phyloP scores from a whole-genome alignment of 2,329 filamentous ascomycete species.

The Botrytis cinerea region DNA sequence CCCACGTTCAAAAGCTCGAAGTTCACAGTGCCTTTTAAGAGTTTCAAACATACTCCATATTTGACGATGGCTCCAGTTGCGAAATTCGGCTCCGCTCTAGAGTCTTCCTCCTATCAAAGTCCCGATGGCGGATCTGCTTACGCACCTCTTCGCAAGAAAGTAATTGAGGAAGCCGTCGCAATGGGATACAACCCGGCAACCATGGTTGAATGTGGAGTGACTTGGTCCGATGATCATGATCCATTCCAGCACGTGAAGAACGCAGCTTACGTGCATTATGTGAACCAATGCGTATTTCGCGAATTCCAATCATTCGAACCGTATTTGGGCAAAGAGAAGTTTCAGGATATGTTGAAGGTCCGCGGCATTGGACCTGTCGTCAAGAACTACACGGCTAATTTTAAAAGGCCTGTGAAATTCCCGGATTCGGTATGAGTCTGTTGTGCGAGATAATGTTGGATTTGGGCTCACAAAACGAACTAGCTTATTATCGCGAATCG shows the following conservation, averaged over 20 bases:
- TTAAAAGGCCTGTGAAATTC: constrained; percentile 14
- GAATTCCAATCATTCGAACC: constrained; percentile 15
- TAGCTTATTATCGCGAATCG: constrained; percentile 17
- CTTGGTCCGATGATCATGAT: constrained; percentile 23
- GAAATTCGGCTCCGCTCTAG: constrained; percentile 16
- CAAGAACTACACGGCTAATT: not conserved
- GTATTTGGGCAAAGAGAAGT: constrained; percentile 16
- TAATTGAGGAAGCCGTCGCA: constrained; percentile 14
- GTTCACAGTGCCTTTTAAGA: not conserved
- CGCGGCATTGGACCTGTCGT: constrained; percentile 1
- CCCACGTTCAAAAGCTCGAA: not conserved
- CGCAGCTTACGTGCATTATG: constrained; percentile 12
- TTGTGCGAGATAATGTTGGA: not conserved
- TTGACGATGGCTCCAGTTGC: not conserved
- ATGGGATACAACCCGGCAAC: constrained; percentile 25
- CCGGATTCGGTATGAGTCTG: constrained; percentile 10
- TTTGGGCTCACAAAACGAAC: not conserved
- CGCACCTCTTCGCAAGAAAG: constrained; percentile 12
- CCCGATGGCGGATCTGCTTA: constrained; percentile 21
- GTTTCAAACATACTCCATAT: not conserved
- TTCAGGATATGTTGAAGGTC: constrained; percentile 5
- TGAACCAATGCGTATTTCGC: constrained; percentile 14
- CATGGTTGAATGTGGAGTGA: constrained; percentile 23
- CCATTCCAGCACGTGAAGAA: constrained; percentile 17
- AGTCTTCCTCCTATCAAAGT: constrained; percentile 22